Percentiles rank a stretch among this genome's conserved stretches.
Evolutionary conservation across 192 early-diverging fungal genomes (phyloP).

Genomic region (Rhizoclosmatium sp.): DNA sequence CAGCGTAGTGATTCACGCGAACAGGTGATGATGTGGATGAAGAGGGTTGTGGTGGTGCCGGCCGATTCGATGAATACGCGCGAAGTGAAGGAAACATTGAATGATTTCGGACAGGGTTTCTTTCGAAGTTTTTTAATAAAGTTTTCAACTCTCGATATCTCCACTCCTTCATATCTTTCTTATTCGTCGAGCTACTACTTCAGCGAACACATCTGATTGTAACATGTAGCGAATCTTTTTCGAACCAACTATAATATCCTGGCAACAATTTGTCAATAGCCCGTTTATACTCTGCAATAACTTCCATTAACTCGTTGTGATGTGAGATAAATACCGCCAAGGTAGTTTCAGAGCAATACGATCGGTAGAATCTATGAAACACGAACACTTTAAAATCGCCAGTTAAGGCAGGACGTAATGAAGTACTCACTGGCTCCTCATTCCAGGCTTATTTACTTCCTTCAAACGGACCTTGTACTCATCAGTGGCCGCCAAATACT

Average conservation of each 20-base stretch:
- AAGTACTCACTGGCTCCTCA: constrained; percentile 1
- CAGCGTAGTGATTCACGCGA: too few relatives aligned
- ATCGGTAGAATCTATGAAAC: constrained; percentile 1
- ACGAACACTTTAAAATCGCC: background rate
- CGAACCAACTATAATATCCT: constrained; percentile 26
- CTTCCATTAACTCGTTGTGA: constrained; percentile 4
- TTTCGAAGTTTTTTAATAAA: too few relatives aligned
- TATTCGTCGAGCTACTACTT: background rate
- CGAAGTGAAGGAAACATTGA: too few relatives aligned
- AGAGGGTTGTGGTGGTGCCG: too few relatives aligned
- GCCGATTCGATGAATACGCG: too few relatives aligned
- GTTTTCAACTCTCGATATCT: too few relatives aligned
- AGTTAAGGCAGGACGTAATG: background rate
- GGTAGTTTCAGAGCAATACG: constrained; percentile 19
- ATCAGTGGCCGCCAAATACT: background rate
- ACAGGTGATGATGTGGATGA: too few relatives aligned
- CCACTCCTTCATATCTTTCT: background rate
- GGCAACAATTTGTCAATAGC: constrained; percentile 22
- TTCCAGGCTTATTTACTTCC: constrained; percentile 18
- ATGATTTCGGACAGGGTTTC: too few relatives aligned
- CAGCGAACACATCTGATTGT: constrained; percentile 9
- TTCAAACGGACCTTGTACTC: background rate
- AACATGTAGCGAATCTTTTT: constrained; percentile 5
- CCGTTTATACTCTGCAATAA: constrained; percentile 14
- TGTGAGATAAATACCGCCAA: constrained; percentile 16